Conservation (phyloP, 2,329 filamentous ascomycete species). For the Fusarium annulatum region DNA sequence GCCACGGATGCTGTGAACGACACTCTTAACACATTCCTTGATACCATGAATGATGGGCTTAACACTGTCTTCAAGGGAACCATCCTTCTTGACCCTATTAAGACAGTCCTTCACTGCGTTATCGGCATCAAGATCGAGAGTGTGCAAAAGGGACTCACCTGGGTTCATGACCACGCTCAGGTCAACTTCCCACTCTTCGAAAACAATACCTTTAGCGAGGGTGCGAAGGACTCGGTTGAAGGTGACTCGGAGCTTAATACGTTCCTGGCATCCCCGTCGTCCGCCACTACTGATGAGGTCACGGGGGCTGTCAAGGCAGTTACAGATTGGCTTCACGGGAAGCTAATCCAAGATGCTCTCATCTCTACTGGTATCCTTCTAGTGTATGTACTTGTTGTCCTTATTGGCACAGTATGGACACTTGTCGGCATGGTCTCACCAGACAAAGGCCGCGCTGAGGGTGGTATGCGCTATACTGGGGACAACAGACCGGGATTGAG, state of each 20-base stretch:
- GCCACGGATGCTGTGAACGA: conserved; percentile 85
- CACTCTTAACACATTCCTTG: conserved; percentile 85
- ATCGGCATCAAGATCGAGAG: conserved; percentile 86
- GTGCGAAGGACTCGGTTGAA: conserved; percentile 71
- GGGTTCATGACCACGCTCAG: conserved; percentile 89
- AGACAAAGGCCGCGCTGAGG: conserved; percentile 66
- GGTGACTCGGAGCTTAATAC: conserved; percentile 70
- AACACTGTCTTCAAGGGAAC: conserved; percentile 85
- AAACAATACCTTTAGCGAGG: conserved; percentile 85
- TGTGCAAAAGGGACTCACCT: conserved; percentile 90
- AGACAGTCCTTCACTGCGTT: conserved; percentile 86
- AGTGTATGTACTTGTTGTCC: conserved; percentile 80
- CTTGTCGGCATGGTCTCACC: conserved; percentile 68
- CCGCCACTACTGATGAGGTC: conserved; percentile 82
- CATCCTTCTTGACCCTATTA: conserved; percentile 79
- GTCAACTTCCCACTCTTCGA: conserved; percentile 82
- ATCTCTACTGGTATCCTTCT: conserved; percentile 80
- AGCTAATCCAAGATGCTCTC: conserved; percentile 80
- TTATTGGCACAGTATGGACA: conserved; percentile 78
- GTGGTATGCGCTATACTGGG: conserved; percentile 58
- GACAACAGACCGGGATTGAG: conserved; percentile 46
- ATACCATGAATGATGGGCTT: conserved; percentile 79
- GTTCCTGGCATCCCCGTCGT: conserved; percentile 82
- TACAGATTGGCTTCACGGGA: conserved; percentile 71
- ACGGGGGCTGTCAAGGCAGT: conserved; percentile 79